These are phyloP conservation scores for Aegilops tauschii DNA, from an alignment of 176 grass and related monocot species.

Conservation along the genomic window DNA sequence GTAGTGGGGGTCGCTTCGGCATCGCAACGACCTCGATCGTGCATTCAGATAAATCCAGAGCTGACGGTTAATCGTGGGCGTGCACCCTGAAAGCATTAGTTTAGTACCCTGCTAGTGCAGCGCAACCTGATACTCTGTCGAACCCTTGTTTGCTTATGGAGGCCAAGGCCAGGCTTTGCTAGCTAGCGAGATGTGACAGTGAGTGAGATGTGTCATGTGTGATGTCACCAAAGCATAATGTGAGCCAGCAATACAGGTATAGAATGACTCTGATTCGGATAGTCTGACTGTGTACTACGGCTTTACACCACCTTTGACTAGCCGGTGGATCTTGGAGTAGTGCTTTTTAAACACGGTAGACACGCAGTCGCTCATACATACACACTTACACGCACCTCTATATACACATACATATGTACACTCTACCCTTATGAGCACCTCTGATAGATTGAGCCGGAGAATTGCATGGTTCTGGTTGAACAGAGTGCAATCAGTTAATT, in stretches of 20 bases:
- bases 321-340: not conserved
- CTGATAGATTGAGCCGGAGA: not conserved
- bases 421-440: too few species aligned
- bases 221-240: not conserved
- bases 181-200: not conserved
- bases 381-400: too few species aligned
- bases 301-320: not conserved
- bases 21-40: slow-evolving; percentile 38
- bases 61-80: slow-evolving; percentile 48
- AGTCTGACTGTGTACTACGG: not conserved
- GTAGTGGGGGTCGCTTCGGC: slow-evolving; percentile 52
- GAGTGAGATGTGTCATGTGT: not conserved
- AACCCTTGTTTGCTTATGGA: not conserved
- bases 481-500: not conserved
- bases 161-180: not conserved
- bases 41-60: slow-evolving; percentile 13
- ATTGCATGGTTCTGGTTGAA: not conserved
- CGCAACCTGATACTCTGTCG: slow-evolving; percentile 21
- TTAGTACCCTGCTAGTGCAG: slow-evolving; percentile 9
- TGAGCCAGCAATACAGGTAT: not conserved
- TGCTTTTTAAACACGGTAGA: too few species aligned
- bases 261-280: not conserved
- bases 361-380: too few species aligned
- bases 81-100: slow-evolving; percentile 29
- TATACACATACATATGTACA: too few species aligned